These are phyloP conservation scores for Phytophthora macrochlamydospora DNA, from an alignment of 352 stramenopile genomes.

Conservation along the genomic window DNA sequence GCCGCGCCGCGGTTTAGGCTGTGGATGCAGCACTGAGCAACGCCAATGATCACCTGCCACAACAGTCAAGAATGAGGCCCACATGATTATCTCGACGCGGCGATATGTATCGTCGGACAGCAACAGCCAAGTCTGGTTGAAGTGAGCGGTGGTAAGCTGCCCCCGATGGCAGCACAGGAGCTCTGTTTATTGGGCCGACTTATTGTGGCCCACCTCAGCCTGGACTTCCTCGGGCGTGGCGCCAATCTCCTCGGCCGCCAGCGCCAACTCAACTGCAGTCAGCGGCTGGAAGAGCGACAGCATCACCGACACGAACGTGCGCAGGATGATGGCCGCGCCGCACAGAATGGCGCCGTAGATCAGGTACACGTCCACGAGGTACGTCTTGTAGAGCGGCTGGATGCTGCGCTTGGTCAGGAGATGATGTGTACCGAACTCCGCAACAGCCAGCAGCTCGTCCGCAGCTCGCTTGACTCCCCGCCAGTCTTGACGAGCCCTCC, in stretches of 20 bases:
- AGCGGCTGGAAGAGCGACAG: slow-evolving; percentile 67
- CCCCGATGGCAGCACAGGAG: slow-evolving; percentile 8
- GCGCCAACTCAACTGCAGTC: slow-evolving; percentile 19
- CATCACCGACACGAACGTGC: slow-evolving; percentile 74
- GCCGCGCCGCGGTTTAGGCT: not conserved
- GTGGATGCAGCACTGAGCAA: not conserved
- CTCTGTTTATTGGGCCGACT: slow-evolving; percentile 26
- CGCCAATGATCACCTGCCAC: not conserved
- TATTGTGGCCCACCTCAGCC: slow-evolving; percentile 16
- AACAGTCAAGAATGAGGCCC: not conserved
- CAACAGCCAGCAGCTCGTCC: slow-evolving; percentile 61
- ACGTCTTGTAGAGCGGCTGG: slow-evolving; percentile 84
- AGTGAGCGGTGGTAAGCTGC: slow-evolving; percentile 1
- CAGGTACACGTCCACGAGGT: slow-evolving; percentile 86
- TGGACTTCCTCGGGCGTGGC: slow-evolving; percentile 15
- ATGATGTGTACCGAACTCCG: slow-evolving; percentile 55
- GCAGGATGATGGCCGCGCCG: slow-evolving; percentile 79
- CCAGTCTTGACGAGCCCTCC: slow-evolving; percentile 67
- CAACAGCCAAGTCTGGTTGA: not conserved
- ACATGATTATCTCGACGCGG: too few relatives aligned
- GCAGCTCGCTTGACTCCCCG: slow-evolving; percentile 58
- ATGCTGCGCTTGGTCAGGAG: slow-evolving; percentile 58
- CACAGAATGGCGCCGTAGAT: slow-evolving; percentile 87
- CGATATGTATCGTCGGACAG: not conserved
- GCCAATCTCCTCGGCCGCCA: slow-evolving; percentile 25